Conservation (phyloP, 1,284 basidiomycete genomes). For the Tilletia horrida region DNA sequence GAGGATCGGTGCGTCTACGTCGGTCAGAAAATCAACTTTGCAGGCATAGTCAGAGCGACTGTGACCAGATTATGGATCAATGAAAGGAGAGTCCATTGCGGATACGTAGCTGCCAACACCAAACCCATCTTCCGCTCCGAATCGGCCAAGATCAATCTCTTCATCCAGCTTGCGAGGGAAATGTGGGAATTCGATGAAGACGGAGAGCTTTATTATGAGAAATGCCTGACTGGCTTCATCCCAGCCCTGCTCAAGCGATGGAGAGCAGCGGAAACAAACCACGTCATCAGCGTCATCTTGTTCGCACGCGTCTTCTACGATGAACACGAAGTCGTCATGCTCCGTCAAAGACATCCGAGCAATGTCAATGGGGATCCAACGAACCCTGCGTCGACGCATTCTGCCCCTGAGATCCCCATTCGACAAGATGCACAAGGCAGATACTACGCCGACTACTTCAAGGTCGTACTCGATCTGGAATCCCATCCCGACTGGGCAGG, state of each 20-base stretch:
- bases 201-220: slow-evolving; percentile 80
- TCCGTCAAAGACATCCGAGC: slow-evolving; percentile 17
- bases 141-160: slow-evolving; percentile 75
- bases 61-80: slow-evolving; percentile 51
- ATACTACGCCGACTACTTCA: slow-evolving; percentile 87
- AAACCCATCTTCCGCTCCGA: slow-evolving; percentile 81
- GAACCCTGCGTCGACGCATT: too few relatives aligned
- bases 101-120: slow-evolving; percentile 74
- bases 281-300: slow-evolving; percentile 88
- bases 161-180: slow-evolving; percentile 92
- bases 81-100: slow-evolving; percentile 66
- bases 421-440: slow-evolving; percentile 69
- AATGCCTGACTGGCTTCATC: slow-evolving; percentile 72
- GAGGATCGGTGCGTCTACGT: slow-evolving; percentile 54
- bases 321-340: slow-evolving; percentile 55
- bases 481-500: slow-evolving; percentile 80
- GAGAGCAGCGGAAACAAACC: slow-evolving; percentile 73
- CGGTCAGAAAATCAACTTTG: slow-evolving; percentile 48
- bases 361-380: slow-evolving; percentile 57
- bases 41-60: slow-evolving; percentile 49
- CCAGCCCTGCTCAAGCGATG: slow-evolving; percentile 53
- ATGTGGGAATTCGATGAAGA: slow-evolving; percentile 97
- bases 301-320: slow-evolving; percentile 93
- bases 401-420: slow-evolving; percentile 57
- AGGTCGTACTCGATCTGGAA: slow-evolving; percentile 71